A percentile compares a stretch with the other conserved stretches of the same genome.
Conservation (phyloP, 1,139 yeast species). For the Geotrichum carabidarum region DNA sequence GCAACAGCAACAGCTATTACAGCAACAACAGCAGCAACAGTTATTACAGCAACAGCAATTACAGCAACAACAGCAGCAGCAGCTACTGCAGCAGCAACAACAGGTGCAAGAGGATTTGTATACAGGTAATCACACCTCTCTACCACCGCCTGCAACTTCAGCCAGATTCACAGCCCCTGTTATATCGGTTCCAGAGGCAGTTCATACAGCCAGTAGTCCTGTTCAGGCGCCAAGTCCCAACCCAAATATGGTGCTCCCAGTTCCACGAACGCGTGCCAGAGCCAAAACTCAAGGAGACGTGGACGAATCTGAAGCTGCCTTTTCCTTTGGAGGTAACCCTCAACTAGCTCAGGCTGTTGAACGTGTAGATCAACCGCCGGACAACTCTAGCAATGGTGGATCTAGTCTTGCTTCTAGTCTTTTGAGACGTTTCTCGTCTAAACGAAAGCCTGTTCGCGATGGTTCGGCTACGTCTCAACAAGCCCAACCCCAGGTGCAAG, state of each 20-base stretch:
- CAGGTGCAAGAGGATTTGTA: neutral
- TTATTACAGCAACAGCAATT: slow-evolving; percentile 20
- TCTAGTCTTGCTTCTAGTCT: slow-evolving; percentile 28
- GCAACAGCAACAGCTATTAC: slow-evolving; percentile 13
- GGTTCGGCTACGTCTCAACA: slow-evolving; percentile 8
- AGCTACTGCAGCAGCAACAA: neutral
- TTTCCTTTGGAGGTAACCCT: slow-evolving; percentile 18
- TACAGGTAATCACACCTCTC: slow-evolving; percentile 1
- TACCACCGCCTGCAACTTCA: neutral
- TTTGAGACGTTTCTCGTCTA: slow-evolving; percentile 31
- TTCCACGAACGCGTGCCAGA: slow-evolving; percentile 23
- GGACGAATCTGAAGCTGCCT: slow-evolving; percentile 18
- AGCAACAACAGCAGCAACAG: slow-evolving; percentile 5
- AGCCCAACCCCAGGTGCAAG: neutral
- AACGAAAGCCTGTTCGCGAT: slow-evolving; percentile 25
- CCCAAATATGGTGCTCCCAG: slow-evolving; percentile 20
- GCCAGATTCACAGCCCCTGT: slow-evolving; percentile 16
- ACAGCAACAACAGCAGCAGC: slow-evolving; percentile 23
- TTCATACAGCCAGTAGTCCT: slow-evolving; percentile 11
- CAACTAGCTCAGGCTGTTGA: slow-evolving; percentile 11
- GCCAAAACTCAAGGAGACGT: slow-evolving; percentile 30
- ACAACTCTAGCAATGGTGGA: slow-evolving; percentile 13
- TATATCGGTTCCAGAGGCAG: slow-evolving; percentile 21
- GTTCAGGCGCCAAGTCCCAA: neutral
- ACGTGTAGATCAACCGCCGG: neutral